Evolutionary conservation across 768 basidiomycete species (phyloP).

Genomic region (Termitomyces sp.): DNA sequence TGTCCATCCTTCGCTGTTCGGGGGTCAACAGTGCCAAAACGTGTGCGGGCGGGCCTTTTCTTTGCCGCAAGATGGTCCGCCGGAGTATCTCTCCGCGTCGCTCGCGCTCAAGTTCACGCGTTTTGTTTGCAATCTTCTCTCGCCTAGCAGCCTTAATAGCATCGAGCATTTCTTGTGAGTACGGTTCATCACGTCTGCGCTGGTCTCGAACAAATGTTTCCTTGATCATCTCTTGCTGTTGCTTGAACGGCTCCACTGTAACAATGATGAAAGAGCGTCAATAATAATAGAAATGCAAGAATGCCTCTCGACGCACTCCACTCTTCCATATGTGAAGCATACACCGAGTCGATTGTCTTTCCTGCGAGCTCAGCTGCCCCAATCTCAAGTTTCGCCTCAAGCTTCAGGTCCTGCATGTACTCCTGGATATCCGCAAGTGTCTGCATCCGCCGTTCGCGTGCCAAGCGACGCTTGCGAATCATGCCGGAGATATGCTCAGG

Average conservation of each 20-base stretch:
- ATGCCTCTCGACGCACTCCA: constrained; percentile 40
- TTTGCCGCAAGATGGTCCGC: constrained; percentile 44
- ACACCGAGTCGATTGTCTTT: constrained; percentile 8
- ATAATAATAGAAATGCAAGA: not conserved
- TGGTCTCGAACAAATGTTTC: constrained; percentile 38
- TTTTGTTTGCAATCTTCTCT: constrained; percentile 64
- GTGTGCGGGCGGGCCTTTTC: constrained; percentile 64
- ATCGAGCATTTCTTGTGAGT: constrained; percentile 47
- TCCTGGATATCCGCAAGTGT: constrained; percentile 31
- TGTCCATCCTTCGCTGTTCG: constrained; percentile 46
- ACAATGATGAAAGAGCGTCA: not conserved
- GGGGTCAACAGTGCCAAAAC: constrained; percentile 52
- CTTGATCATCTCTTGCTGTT: constrained; percentile 29
- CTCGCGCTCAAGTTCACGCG: constrained; percentile 58
- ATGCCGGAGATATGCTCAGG: constrained; percentile 71
- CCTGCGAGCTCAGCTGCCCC: constrained; percentile 17
- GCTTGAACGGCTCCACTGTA: constrained; percentile 37
- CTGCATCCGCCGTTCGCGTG: constrained; percentile 42
- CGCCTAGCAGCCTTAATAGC: constrained; percentile 54
- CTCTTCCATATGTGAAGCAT: constrained; percentile 17
- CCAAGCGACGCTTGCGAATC: constrained; percentile 47
- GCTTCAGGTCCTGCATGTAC: constrained; percentile 26
- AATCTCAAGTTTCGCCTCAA: constrained; percentile 38
- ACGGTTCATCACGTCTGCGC: constrained; percentile 40
- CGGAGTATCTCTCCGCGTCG: constrained; percentile 58